A percentile compares a stretch with the other conserved stretches of the same genome.
phyloP scores from a whole-genome alignment of 805 yeast species.

The Monosporozyma servazzii region DNA sequence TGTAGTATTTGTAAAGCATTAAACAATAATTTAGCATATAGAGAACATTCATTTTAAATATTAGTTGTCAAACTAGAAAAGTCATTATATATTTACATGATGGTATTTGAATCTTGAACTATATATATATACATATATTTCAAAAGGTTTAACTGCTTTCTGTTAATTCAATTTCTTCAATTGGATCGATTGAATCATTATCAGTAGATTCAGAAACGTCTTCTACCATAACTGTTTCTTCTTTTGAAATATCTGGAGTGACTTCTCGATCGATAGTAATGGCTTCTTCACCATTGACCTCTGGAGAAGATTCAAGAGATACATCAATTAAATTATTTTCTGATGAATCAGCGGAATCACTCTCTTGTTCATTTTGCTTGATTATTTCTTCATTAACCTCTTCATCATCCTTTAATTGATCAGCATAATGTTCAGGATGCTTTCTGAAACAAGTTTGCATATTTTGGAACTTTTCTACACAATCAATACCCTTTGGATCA shows the following conservation, averaged over 20 bases:
- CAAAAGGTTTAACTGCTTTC: constrained; percentile 5
- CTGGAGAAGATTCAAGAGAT: not conserved
- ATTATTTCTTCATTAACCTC: constrained; percentile 6
- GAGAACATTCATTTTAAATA: not conserved
- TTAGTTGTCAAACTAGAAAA: not conserved
- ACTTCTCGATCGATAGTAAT: not conserved
- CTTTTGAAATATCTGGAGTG: not conserved
- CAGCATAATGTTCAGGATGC: constrained; percentile 90
- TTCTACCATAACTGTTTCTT: not conserved
- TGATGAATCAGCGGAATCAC: not conserved
- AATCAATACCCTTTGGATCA: constrained; percentile 96
- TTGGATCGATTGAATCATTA: not conserved
- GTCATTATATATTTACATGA: constrained; percentile 3
- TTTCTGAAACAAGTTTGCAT: constrained; percentile 94
- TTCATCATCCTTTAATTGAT: constrained; percentile 39
- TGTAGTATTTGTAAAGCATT: too few relatives aligned
- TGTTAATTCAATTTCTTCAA: constrained; percentile 9
- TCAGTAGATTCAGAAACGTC: not conserved
- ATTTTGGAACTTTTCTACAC: constrained; percentile 80
- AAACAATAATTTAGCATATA: not conserved
- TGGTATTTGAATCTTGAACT: not conserved
- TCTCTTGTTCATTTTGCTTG: not conserved
- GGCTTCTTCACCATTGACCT: not conserved
- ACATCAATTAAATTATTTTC: not conserved
- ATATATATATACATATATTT: not conserved